phyloP scores from a whole-genome alignment of 1,139 yeast genomes.

The Lodderomyces metapsilosis region DNA sequence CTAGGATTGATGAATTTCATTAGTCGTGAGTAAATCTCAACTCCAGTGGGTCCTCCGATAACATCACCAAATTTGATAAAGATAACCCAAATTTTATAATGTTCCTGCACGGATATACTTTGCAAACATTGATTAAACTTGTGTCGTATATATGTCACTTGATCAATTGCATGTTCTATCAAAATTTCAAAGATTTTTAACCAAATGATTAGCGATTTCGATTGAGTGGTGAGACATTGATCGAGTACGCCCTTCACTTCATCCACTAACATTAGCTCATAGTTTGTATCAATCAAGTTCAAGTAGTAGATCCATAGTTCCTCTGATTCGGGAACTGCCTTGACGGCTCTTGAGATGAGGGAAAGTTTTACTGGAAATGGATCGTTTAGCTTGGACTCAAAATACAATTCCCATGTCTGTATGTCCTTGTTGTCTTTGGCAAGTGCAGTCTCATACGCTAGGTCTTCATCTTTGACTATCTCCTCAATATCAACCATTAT shows the following conservation, averaged over 20 bases:
- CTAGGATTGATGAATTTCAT: slow-evolving; percentile 27
- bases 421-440: slow-evolving; percentile 42
- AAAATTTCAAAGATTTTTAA: slow-evolving; percentile 50
- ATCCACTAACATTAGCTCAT: slow-evolving; percentile 27
- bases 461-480: slow-evolving; percentile 31
- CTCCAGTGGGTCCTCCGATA: slow-evolving; percentile 44
- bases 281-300: slow-evolving; percentile 30
- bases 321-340: slow-evolving; percentile 45
- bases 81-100: slow-evolving; percentile 59
- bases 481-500: slow-evolving; percentile 16
- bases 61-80: slow-evolving; percentile 52
- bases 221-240: slow-evolving; percentile 29
- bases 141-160: slow-evolving; percentile 44
- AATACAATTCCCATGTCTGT: slow-evolving; percentile 55
- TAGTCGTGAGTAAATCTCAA: slow-evolving; percentile 44
- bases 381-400: slow-evolving; percentile 27
- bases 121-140: slow-evolving; percentile 55
- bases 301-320: slow-evolving; percentile 59
- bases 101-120: slow-evolving; percentile 51
- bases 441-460: slow-evolving; percentile 47
- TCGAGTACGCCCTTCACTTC: slow-evolving; percentile 45
- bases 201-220: slow-evolving; percentile 57
- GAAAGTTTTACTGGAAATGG: slow-evolving; percentile 35
- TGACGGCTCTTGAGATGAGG: slow-evolving; percentile 55
- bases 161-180: slow-evolving; percentile 25